A percentile compares a stretch with the other conserved stretches of the same genome.
These are phyloP conservation scores for Pachyrhizus erosus DNA, from an alignment of 306 rosid species.

Conservation along the genomic window DNA sequence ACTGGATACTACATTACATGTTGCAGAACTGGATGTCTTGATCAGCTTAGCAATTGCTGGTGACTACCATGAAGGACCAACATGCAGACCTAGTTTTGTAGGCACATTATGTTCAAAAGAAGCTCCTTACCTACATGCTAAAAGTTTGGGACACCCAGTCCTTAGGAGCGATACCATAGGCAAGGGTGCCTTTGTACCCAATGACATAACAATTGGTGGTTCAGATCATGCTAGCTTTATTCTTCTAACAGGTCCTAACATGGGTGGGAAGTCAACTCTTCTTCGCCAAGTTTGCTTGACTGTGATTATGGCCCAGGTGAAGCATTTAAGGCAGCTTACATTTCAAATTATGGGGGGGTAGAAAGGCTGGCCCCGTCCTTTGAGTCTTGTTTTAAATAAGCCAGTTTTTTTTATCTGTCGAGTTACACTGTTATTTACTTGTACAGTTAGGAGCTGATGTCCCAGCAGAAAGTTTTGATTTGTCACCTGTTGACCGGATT, in stretches of 20 bases:
- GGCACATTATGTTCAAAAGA: constrained; percentile 56
- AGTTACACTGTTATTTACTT: constrained; percentile 43
- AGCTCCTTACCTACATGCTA: constrained; percentile 72
- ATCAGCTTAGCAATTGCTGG: constrained; percentile 85
- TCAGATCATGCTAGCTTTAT: constrained; percentile 69
- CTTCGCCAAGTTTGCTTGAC: constrained; percentile 99
- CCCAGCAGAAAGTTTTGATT: constrained; percentile 87
- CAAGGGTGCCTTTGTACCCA: constrained; percentile 83
- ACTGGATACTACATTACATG: constrained; percentile 44
- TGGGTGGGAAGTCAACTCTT: constrained; percentile 99
- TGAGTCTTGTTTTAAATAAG: constrained; percentile 17
- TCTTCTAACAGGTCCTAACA: constrained; percentile 96
- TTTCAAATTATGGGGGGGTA: constrained; percentile 31
- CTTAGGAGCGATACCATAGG: constrained; percentile 87
- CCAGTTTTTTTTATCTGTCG: constrained; percentile 25
- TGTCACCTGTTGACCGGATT: constrained; percentile 86
- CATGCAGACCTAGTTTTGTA: constrained; percentile 71
- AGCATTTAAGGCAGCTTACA: constrained; percentile 29
- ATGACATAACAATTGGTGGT: constrained; percentile 82
- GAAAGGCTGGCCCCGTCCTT: neutral
- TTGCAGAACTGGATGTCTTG: constrained; percentile 93
- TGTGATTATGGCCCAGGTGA: constrained; percentile 90
- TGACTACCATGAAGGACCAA: constrained; percentile 84
- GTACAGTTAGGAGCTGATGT: constrained; percentile 92
- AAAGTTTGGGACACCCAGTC: constrained; percentile 88